A percentile compares a stretch with the other conserved stretches of the same genome.
These are phyloP conservation scores for Rosellinia necatrix DNA, from an alignment of 2,329 filamentous ascomycete species.

Conservation along the genomic window DNA sequence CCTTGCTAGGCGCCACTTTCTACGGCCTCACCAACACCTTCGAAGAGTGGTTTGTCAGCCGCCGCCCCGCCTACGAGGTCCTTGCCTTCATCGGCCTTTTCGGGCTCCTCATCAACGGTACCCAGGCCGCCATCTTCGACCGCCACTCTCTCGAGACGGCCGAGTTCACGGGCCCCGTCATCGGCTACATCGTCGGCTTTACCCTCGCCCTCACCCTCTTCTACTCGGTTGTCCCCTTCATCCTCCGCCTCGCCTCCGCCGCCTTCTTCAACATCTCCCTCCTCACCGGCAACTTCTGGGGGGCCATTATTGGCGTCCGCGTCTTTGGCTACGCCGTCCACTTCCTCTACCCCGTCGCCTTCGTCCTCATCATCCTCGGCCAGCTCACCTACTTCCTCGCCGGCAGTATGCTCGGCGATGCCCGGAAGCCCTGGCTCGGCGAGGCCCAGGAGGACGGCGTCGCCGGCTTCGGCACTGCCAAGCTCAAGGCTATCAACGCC, in stretches of 20 bases:
- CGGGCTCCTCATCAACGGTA: slow-evolving; percentile 88
- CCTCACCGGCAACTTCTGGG: slow-evolving; percentile 96
- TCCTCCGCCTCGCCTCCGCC: slow-evolving; percentile 87
- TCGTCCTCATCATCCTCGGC: slow-evolving; percentile 87
- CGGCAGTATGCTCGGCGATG: slow-evolving; percentile 81
- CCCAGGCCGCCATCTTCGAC: slow-evolving; percentile 91
- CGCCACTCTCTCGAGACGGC: slow-evolving; percentile 69
- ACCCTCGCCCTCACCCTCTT: slow-evolving; percentile 83
- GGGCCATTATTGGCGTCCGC: slow-evolving; percentile 85
- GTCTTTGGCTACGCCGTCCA: slow-evolving; percentile 83
- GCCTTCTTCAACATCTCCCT: slow-evolving; percentile 97
- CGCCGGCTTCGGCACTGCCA: slow-evolving; percentile 82
- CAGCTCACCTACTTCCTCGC: slow-evolving; percentile 87
- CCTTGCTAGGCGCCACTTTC: slow-evolving; percentile 82
- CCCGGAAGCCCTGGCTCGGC: slow-evolving; percentile 93
- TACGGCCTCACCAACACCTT: slow-evolving; percentile 92
- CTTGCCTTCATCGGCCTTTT: slow-evolving; percentile 88
- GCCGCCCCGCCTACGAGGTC: slow-evolving; percentile 88
- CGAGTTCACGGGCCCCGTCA: slow-evolving; percentile 69
- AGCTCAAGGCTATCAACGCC: slow-evolving; percentile 70
- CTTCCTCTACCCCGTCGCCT: slow-evolving; percentile 94
- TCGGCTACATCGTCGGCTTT: slow-evolving; percentile 86
- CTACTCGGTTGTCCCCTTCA: slow-evolving; percentile 83
- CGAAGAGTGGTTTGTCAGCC: slow-evolving; percentile 92
- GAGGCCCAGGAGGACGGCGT: slow-evolving; percentile 82